These are phyloP conservation scores for Stagonosporopsis rhizophila DNA, from an alignment of 2,329 filamentous ascomycete genomes.

Conservation along the genomic window DNA sequence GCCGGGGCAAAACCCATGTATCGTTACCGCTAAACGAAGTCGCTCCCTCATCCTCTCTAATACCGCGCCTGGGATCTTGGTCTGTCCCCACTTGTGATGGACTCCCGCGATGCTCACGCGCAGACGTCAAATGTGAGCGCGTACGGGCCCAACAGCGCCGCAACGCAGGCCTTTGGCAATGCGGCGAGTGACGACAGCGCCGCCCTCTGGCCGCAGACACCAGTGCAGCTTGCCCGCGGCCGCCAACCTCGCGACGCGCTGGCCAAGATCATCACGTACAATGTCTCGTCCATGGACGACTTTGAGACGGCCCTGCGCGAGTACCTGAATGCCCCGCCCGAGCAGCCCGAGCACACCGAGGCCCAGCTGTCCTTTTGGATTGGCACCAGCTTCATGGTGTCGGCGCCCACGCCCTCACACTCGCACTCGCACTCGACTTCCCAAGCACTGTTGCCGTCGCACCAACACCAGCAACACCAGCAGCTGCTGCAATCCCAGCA, in stretches of 20 bases:
- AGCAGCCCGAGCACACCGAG: constrained; percentile 48
- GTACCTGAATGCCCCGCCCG: constrained; percentile 44
- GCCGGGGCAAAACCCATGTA: background rate
- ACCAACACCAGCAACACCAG: background rate
- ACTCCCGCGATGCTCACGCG: constrained; percentile 25
- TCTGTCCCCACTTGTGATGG: constrained; percentile 33
- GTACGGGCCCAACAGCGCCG: background rate
- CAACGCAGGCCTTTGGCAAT: constrained; percentile 8
- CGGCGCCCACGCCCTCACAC: constrained; percentile 6
- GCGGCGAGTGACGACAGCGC: constrained; percentile 22
- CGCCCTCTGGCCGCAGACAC: constrained; percentile 29
- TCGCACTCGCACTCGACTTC: background rate
- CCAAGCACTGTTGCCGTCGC: constrained; percentile 2
- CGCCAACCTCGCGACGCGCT: constrained; percentile 48
- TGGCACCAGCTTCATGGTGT: constrained; percentile 45
- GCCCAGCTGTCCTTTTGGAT: constrained; percentile 50
- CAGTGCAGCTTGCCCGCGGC: constrained; percentile 45
- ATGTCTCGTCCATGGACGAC: constrained; percentile 43
- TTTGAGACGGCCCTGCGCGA: constrained; percentile 47
- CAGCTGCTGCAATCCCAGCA: constrained; percentile 18
- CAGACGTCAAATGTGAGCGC: constrained; percentile 9
- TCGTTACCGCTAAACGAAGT: constrained; percentile 15
- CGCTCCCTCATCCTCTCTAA: constrained; percentile 19
- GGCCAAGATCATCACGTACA: constrained; percentile 41
- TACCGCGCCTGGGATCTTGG: constrained; percentile 19